Percentiles rank a stretch among this genome's conserved stretches.
phyloP scores from a whole-genome alignment of 495 filamentous ascomycete species.

The Xylaria castorea region DNA sequence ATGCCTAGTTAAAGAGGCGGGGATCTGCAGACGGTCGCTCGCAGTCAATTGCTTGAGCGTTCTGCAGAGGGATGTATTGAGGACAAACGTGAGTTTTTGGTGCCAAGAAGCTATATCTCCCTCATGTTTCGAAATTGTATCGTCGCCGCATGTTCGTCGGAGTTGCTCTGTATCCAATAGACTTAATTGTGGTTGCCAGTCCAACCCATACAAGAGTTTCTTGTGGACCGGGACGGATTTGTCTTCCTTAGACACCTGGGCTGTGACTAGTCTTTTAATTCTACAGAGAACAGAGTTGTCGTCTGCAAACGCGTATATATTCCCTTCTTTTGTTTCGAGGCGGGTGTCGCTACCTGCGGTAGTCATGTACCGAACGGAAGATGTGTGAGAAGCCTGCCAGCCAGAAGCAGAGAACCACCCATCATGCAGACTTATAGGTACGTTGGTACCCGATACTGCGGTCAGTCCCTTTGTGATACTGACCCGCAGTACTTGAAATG shows the following conservation, averaged over 20 bases:
- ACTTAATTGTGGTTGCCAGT: conserved; percentile 46
- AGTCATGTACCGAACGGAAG: conserved; percentile 32
- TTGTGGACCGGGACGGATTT: conserved; percentile 18
- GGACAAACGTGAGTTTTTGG: conserved; percentile 27
- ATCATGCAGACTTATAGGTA: conserved; percentile 36
- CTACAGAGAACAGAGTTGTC: conserved; percentile 36
- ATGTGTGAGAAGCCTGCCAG: conserved; percentile 37
- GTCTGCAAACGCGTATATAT: conserved; percentile 39
- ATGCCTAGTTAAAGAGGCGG: conserved; percentile 29
- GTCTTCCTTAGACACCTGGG: conserved; percentile 29
- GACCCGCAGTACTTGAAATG: conserved; percentile 44
- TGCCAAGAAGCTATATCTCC: conserved; percentile 26
- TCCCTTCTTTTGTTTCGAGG: conserved; percentile 29
- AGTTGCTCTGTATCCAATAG: conserved; percentile 35
- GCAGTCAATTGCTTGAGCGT: conserved; percentile 29
- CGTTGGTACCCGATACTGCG: conserved; percentile 31
- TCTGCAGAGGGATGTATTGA: conserved; percentile 29
- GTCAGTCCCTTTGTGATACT: conserved; percentile 33
- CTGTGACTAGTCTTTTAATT: conserved; percentile 31
- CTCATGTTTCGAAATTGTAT: conserved; percentile 31
- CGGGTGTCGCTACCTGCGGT: conserved; percentile 14
- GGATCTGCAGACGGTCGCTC: conserved; percentile 23
- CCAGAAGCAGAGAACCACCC: conserved; percentile 40
- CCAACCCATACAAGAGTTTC: conserved; percentile 39
- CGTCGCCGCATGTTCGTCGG: conserved; percentile 23